Conservation (phyloP, 192 early-diverging fungal species). For the Lobosporangium transversale region DNA sequence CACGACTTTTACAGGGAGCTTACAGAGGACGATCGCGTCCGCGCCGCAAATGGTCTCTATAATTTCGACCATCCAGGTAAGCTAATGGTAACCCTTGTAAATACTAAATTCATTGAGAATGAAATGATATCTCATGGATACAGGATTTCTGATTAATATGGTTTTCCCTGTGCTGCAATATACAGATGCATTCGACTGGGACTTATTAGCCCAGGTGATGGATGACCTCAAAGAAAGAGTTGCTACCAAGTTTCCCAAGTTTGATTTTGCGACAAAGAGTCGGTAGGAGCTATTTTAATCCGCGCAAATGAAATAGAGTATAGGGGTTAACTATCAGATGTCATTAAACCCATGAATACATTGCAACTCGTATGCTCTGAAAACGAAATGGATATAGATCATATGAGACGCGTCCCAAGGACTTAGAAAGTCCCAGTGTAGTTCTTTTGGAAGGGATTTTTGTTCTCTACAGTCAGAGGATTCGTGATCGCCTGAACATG, state of each 20-base stretch:
- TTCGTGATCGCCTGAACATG: slow-evolving; percentile 78
- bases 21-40: slow-evolving; percentile 59
- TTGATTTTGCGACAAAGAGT: slow-evolving; percentile 63
- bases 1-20: slow-evolving; percentile 75
- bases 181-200: slow-evolving; percentile 80
- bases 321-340: too few species aligned
- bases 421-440: slow-evolving; percentile 63
- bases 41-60: slow-evolving; percentile 61
- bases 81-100: too few species aligned
- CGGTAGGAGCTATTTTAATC: slow-evolving; percentile 40
- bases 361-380: background rate
- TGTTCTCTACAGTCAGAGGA: slow-evolving; percentile 73
- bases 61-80: slow-evolving; percentile 76
- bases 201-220: slow-evolving; percentile 66
- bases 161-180: background rate
- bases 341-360: too few species aligned
- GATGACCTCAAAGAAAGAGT: slow-evolving; percentile 60
- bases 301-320: too few species aligned
- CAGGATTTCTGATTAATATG: background rate
- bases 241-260: slow-evolving; percentile 67
- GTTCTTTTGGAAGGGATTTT: slow-evolving; percentile 84
- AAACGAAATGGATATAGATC: too few species aligned
- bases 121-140: too few species aligned
- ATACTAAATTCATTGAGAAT: background rate
- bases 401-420: slow-evolving; percentile 21